Evolutionary conservation across 1,284 basidiomycete species (phyloP).

Genomic region (Trichosporon sp.): DNA sequence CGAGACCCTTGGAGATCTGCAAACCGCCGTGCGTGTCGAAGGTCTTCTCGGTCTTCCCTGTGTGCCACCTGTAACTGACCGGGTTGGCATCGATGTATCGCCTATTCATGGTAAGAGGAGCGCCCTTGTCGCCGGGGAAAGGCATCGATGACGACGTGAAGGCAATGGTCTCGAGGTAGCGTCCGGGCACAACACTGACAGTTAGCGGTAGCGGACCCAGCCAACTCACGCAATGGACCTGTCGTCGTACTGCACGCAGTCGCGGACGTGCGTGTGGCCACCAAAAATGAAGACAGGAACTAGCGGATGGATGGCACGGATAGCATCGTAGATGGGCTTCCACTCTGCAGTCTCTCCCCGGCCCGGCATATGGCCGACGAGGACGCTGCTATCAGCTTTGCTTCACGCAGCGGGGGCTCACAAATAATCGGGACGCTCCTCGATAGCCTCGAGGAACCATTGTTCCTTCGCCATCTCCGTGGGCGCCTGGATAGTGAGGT

Average conservation of each 20-base stretch:
- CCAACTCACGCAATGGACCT: conserved; percentile 50
- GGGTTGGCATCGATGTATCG: conserved; percentile 60
- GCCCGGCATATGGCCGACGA: conserved; percentile 55
- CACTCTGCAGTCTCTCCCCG: conserved; percentile 56
- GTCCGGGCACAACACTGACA: conserved; percentile 71
- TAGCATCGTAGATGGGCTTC: conserved; percentile 73
- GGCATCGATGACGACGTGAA: conserved; percentile 51
- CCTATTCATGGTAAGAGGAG: conserved; percentile 52
- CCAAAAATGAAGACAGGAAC: conserved; percentile 81
- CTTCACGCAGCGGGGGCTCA: conserved; percentile 25
- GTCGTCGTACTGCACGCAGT: conserved; percentile 64
- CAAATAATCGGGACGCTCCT: conserved; percentile 79
- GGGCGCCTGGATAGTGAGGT: conserved; percentile 72
- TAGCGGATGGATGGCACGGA: conserved; percentile 69
- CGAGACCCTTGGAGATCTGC: conserved; percentile 44
- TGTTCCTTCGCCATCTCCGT: conserved; percentile 71
- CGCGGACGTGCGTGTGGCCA: conserved; percentile 75
- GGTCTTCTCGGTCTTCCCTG: conserved; percentile 37
- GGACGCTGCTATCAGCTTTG: conserved; percentile 30
- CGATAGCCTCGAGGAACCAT: conserved; percentile 71
- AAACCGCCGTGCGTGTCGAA: conserved; percentile 50
- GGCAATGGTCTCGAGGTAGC: conserved; percentile 86
- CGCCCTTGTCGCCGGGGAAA: conserved; percentile 31
- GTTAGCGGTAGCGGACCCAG: conserved; percentile 60
- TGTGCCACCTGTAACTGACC: conserved; percentile 54